A percentile compares a stretch with the other conserved stretches of the same genome.
Conservation (phyloP, 169 alveolate species). For the Plasmodium reichenowi region DNA sequence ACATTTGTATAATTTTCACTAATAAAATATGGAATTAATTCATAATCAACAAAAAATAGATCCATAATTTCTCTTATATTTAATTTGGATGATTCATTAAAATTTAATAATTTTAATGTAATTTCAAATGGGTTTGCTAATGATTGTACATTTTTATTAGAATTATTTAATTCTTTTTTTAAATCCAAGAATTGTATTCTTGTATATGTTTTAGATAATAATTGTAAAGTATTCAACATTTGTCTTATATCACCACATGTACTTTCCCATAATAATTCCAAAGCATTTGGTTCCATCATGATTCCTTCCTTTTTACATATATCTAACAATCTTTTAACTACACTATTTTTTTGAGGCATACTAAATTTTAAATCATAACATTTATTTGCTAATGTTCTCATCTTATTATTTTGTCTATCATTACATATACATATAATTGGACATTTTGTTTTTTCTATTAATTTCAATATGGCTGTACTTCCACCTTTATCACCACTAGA, state of each 20-base stretch:
- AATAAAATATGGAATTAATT: constrained; percentile 93
- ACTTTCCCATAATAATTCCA: constrained; percentile 91
- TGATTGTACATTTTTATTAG: constrained; percentile 88
- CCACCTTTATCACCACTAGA: constrained; percentile 99
- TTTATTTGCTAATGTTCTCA: constrained; percentile 91
- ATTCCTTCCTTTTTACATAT: constrained; percentile 93
- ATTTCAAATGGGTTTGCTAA: constrained; percentile 91
- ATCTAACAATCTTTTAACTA: constrained; percentile 87
- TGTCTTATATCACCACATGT: constrained; percentile 95
- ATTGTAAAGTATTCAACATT: constrained; percentile 91
- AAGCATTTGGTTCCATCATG: constrained; percentile 87
- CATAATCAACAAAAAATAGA: constrained; percentile 94
- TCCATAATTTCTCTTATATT: constrained; percentile 87
- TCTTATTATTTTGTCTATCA: constrained; percentile 88
- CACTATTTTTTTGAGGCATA: constrained; percentile 89
- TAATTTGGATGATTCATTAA: constrained; percentile 80
- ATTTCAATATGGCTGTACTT: constrained; percentile 93
- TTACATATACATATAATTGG: constrained; percentile 98
- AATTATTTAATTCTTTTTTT: constrained; percentile 81
- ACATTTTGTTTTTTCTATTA: constrained; percentile 93
- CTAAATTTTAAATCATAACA: constrained; percentile 95
- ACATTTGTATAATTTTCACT: constrained; percentile 93
- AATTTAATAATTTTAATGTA: constrained; percentile 86
- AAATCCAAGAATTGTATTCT: constrained; percentile 77
- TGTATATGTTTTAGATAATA: constrained; percentile 86